Base-by-base conservation (phyloP, 176 grass and related monocot species). In the Tillandsia fasciculata region DNA sequence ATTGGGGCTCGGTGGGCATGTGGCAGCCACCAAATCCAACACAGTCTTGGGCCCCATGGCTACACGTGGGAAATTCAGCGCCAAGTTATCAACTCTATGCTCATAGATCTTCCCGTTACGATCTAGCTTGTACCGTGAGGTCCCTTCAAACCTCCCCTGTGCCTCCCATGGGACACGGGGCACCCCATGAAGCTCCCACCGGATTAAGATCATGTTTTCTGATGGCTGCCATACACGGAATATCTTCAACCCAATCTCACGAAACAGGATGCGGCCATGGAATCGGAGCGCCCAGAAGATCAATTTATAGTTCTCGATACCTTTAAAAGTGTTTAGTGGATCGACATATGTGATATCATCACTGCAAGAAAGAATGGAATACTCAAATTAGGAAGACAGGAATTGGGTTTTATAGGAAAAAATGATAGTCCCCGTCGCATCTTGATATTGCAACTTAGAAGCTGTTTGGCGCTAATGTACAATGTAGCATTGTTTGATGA, bases 11-110 rank as follows among this genome's bases (percentile, higher is more conserved):
- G 79, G 89, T 0, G 88, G 88, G 64, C 79, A 91, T 64, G 87
- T 26, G 23, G 89, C 81, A 2, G 66, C 78, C 66, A 87, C 94
- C 64, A 99, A 76, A 79, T 99, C 82, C 51, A 80, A 77, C 75
- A 80, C 88, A 63, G 75, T 79, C 83, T 18, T 76, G 26, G 71
- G 83, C 86, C 77, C 72, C 26, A 85, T 74, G 9, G 74, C 73
- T 47, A 74, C 68, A 64, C 85, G 80, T 10, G 94, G 94, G 71
- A 93, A 99, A 84, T 93, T 91, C 50, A 99, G 64, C 17, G 86
- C 94, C 72, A 99, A 74, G 78, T 93, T 99, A 70, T 99, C 94
- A 14, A 99, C 89, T 79, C 90, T 99, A 74, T 99, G 94, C 78
- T 99, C 94, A 2, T 99, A 99, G 24, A 97, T 93, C 83, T 93